Evolutionary conservation across 129 eudicot species (phyloP).

Genomic region (Glebionis coronaria): DNA sequence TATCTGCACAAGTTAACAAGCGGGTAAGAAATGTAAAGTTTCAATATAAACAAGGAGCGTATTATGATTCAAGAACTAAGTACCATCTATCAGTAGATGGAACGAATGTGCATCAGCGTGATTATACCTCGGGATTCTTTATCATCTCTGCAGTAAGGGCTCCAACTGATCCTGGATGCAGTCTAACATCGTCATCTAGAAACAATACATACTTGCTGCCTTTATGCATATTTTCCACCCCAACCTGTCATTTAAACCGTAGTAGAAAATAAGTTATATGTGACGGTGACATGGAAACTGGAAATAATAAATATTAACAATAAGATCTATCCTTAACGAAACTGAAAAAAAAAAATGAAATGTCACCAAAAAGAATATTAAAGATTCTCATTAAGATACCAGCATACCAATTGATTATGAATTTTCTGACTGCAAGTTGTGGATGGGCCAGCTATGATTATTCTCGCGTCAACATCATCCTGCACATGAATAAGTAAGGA

Average conservation of each 20-base stretch:
- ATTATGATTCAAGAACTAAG: slow-evolving; percentile 20
- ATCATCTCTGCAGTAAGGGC: slow-evolving; percentile 95
- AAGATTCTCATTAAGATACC: neutral
- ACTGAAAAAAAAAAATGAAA: slow-evolving; percentile 3
- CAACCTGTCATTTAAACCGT: slow-evolving; percentile 44
- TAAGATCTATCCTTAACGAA: slow-evolving; percentile 14
- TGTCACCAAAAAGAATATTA: neutral
- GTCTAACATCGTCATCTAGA: slow-evolving; percentile 96
- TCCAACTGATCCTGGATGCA: slow-evolving; percentile 98
- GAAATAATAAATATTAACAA: slow-evolving; percentile 8
- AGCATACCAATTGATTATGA: slow-evolving; percentile 91
- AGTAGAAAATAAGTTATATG: slow-evolving; percentile 1
- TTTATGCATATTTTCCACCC: slow-evolving; percentile 89
- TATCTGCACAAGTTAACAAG: slow-evolving; percentile 53
- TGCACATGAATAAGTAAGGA: slow-evolving; percentile 26
- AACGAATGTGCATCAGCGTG: slow-evolving; percentile 22
- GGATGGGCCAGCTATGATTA: slow-evolving; percentile 85
- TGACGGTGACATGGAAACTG: neutral
- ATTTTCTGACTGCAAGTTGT: slow-evolving; percentile 98
- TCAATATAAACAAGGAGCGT: neutral
- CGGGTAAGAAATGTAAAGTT: slow-evolving; percentile 1
- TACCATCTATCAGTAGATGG: slow-evolving; percentile 29
- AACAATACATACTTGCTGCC: slow-evolving; percentile 90
- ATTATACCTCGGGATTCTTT: slow-evolving; percentile 87
- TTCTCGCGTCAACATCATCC: slow-evolving; percentile 89